phyloP scores from a whole-genome alignment of 345 rosid species.

The Ailanthus altissimus region DNA sequence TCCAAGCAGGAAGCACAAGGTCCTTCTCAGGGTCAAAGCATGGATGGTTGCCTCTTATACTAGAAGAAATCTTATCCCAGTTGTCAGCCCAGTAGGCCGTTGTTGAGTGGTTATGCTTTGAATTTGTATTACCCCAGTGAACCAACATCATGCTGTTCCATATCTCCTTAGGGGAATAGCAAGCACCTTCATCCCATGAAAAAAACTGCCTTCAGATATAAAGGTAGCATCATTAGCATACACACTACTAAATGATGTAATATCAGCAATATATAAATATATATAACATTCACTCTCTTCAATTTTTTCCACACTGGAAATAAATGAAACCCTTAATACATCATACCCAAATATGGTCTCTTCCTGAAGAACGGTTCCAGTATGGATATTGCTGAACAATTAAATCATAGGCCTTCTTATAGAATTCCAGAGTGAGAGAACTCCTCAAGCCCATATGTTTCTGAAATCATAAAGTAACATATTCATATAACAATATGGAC shows the following conservation, averaged over 20 bases:
- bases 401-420: constrained; percentile 71
- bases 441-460: constrained; percentile 82
- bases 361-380: constrained; percentile 88
- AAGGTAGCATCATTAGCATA: constrained; percentile 36
- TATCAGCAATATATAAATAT: constrained; percentile 4
- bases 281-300: background rate
- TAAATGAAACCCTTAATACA: constrained; percentile 19
- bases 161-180: constrained; percentile 99
- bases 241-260: background rate
- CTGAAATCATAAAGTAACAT: constrained; percentile 44
- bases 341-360: constrained; percentile 95
- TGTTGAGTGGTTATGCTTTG: constrained; percentile 90
- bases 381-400: constrained; percentile 66
- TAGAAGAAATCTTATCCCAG: constrained; percentile 73
- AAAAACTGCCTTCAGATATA: constrained; percentile 73
- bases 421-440: constrained; percentile 84
- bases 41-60: constrained; percentile 85
- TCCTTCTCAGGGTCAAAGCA: constrained; percentile 95
- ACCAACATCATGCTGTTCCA: constrained; percentile 98
- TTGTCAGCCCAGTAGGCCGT: constrained; percentile 93
- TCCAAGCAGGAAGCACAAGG: constrained; percentile 99
- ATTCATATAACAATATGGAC: constrained; percentile 11
- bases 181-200: constrained; percentile 99
- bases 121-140: constrained; percentile 98
- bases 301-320: background rate